A percentile compares a stretch with the other conserved stretches of the same genome.
Conservation (phyloP, 305 asterid genomes). For the Salvia sclarea region DNA sequence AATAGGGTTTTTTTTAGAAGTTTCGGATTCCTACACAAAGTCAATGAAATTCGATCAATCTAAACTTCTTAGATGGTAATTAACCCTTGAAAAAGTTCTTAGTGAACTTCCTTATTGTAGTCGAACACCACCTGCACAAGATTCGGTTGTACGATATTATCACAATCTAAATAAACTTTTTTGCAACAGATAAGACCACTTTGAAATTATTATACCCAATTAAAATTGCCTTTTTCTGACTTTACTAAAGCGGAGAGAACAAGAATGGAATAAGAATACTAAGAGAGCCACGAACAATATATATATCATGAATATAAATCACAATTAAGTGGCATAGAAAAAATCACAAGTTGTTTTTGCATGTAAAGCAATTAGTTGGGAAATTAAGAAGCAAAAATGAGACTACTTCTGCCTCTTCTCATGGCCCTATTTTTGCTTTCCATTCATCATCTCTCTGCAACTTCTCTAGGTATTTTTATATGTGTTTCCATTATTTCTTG, state of each 20-base stretch:
- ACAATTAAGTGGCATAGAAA: too few species aligned
- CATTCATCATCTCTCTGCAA: constrained; percentile 19
- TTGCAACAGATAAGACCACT: constrained; percentile 17
- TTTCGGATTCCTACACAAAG: too few species aligned
- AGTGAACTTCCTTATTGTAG: background rate
- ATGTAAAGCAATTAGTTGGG: background rate
- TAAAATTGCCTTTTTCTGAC: constrained; percentile 6
- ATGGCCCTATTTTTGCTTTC: constrained; percentile 21
- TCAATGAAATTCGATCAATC: too few species aligned
- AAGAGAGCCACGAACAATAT: background rate
- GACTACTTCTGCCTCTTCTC: constrained; percentile 6
- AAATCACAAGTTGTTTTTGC: background rate
- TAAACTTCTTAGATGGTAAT: background rate
- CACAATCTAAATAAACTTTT: background rate
- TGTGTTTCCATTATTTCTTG: background rate
- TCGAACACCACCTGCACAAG: constrained; percentile 15
- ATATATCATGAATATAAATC: background rate
- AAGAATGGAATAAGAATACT: constrained; percentile 2
- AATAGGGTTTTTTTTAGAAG: too few species aligned
- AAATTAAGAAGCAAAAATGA: constrained; percentile 18
- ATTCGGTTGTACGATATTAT: background rate
- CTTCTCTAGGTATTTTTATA: constrained; percentile 10
- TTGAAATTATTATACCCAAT: background rate
- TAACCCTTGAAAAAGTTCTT: background rate
- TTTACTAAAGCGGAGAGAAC: constrained; percentile 28